phyloP scores from a whole-genome alignment of 2,329 filamentous ascomycete species.

The Aciculosporium take region DNA sequence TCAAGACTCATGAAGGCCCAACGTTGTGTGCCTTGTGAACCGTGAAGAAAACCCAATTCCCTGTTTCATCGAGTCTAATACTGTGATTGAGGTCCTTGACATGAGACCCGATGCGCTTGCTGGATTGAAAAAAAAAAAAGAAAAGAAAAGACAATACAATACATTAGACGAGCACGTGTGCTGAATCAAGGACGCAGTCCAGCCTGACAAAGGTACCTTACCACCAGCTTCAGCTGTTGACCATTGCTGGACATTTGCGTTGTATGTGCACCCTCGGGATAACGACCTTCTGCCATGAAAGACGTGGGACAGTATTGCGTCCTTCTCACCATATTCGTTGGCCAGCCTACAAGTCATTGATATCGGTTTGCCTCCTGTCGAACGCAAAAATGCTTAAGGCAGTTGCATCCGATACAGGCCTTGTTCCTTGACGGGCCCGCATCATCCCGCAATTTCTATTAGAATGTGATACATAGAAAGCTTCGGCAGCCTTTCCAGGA shows the following conservation, averaged over 20 bases:
- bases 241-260: not conserved
- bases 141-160: too few relatives aligned
- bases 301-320: constrained; percentile 2
- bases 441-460: constrained; percentile 1
- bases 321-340: not conserved
- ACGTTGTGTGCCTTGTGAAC: not conserved
- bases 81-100: not conserved
- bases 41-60: not conserved
- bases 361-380: constrained; percentile 6
- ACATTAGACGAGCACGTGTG: not conserved
- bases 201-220: not conserved
- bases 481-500: not conserved
- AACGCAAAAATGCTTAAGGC: constrained; percentile 4
- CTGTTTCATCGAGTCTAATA: not conserved
- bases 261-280: constrained; percentile 2
- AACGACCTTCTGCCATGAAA: not conserved
- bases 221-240: not conserved
- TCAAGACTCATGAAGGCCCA: not conserved
- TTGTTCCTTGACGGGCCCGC: constrained; percentile 3
- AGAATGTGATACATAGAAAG: constrained; percentile 4
- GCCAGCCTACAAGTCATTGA: constrained; percentile 1
- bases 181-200: not conserved
- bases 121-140: not conserved
- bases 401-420: constrained; percentile 4
- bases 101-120: not conserved